These are phyloP conservation scores for Scutellaria galericulata DNA, from an alignment of 257 asterid species.

Conservation along the genomic window DNA sequence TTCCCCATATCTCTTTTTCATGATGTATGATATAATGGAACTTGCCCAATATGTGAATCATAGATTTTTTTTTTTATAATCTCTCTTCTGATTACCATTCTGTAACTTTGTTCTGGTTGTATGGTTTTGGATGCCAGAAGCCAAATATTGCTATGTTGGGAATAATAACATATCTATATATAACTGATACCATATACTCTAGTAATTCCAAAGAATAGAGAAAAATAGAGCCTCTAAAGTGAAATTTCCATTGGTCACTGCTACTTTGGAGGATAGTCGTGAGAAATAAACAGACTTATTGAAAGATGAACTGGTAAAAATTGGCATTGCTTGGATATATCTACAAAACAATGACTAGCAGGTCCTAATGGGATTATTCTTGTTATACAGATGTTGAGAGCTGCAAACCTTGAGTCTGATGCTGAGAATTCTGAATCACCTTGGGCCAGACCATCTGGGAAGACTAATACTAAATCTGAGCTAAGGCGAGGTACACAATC, in stretches of 20 bases:
- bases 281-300: constrained; percentile 7
- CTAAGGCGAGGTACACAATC: constrained; percentile 58
- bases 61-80: not conserved
- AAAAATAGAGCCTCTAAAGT: not conserved
- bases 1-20: constrained; percentile 20
- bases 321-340: constrained; percentile 4
- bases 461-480: constrained; percentile 68
- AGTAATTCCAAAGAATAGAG: not conserved
- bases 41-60: constrained; percentile 14
- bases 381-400: constrained; percentile 68
- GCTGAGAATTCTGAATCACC: constrained; percentile 68
- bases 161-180: constrained; percentile 18
- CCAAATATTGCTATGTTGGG: constrained; percentile 26
- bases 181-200: constrained; percentile 1
- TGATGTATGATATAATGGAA: constrained; percentile 13
- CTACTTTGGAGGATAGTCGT: constrained; percentile 15
- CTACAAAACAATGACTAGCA: constrained; percentile 16
- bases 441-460: constrained; percentile 79
- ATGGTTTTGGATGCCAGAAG: constrained; percentile 18
- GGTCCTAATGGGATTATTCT: constrained; percentile 23
- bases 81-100: constrained; percentile 16
- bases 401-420: constrained; percentile 73
- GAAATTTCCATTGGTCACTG: constrained; percentile 12
- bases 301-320: constrained; percentile 20
- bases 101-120: constrained; percentile 20